Evolutionary conservation across 1,284 basidiomycete genomes (phyloP), one percentile per base, ranked within the genome.

Genomic region (Cronartium quercuum): DNA sequence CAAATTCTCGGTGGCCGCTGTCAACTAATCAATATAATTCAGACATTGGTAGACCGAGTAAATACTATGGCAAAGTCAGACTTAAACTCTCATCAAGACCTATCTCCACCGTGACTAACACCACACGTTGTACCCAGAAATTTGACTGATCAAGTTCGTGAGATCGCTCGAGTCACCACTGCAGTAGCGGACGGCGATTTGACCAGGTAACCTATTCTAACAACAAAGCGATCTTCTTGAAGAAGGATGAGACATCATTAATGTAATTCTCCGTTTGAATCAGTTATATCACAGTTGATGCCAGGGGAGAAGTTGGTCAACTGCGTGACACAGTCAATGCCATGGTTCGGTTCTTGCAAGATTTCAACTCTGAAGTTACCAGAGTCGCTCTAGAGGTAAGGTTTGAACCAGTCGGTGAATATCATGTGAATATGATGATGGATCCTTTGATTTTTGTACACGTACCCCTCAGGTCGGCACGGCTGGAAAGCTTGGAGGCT

Each of bases 401-500:
- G 24, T 65, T 38, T n/a, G 15, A 29, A 61, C 58, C 1, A 13
- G 3, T n/a, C 3, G 12, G 13, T n/a, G 12, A 61, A 21, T 34
- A n/a, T 61, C 24, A 61, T 61, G 1, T 34, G 12, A 13, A 3
- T 29, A 29, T 29, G 2, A 29, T 2, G 2, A 29, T 29, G 4
- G 13, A 41, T 10, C 3, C 15, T 42, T 29, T 4, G 37, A 15
- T 24, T 10, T 24, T 15, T 12, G 15, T 12, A 63, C 35, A 12
- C 29, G 6, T 9, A 24, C 10, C 34, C 5, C 6, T 34, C 29
- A 73, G 69, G 69, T 94, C 78, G 92, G 92, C 38, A 94, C 93
- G 5, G 89, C 91, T 81, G 94, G 94, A 81, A 92, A 94, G 65
- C 84, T 96, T 74, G 94, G 94, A 76, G 93, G 93, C 34, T 94